These are phyloP conservation scores for Cladobotryum protrusum DNA, from an alignment of 2,329 filamentous ascomycete genomes.

Conservation along the genomic window DNA sequence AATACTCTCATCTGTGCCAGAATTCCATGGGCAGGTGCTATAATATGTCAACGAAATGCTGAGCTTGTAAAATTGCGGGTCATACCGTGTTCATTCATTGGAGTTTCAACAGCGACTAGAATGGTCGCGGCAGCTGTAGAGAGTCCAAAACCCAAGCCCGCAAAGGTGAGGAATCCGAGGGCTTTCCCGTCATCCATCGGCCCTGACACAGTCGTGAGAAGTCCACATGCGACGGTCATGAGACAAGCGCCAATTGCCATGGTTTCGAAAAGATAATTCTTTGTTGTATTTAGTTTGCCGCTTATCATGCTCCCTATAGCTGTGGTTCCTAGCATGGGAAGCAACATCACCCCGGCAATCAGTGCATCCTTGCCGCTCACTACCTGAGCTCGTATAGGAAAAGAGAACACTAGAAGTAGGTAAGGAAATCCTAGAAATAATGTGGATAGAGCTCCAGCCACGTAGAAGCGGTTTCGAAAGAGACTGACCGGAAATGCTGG, in stretches of 20 bases:
- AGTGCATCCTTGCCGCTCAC: conserved; percentile 42
- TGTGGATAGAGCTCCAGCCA: conserved; percentile 36
- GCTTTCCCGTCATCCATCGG: conserved; percentile 36
- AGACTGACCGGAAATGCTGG: conserved; percentile 44
- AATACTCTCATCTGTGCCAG: conserved; percentile 46
- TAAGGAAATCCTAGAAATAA: conserved; percentile 46
- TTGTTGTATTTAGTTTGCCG: conserved; percentile 36
- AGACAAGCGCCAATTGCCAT: conserved; percentile 35
- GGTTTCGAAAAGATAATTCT: conserved; percentile 38
- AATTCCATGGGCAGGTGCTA: conserved; percentile 48
- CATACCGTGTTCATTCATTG: conserved; percentile 41
- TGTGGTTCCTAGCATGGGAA: conserved; percentile 46
- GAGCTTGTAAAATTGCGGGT: conserved; percentile 5
- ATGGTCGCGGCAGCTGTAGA: conserved; percentile 43
- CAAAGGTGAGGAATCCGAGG: conserved; percentile 43
- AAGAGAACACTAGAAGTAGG: conserved; percentile 41
- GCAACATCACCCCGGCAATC: conserved; percentile 43
- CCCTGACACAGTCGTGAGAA: conserved; percentile 34
- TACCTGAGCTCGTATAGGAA: conserved; percentile 45
- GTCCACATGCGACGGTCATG: conserved; percentile 41
- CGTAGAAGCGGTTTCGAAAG: conserved; percentile 41
- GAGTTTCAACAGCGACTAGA: conserved; percentile 35
- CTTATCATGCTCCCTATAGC: conserved; percentile 39
- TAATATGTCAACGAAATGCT: background rate
- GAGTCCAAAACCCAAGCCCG: conserved; percentile 49